phyloP scores from a whole-genome alignment of 768 basidiomycete species.

The Tylopilus rubrobrunneus region DNA sequence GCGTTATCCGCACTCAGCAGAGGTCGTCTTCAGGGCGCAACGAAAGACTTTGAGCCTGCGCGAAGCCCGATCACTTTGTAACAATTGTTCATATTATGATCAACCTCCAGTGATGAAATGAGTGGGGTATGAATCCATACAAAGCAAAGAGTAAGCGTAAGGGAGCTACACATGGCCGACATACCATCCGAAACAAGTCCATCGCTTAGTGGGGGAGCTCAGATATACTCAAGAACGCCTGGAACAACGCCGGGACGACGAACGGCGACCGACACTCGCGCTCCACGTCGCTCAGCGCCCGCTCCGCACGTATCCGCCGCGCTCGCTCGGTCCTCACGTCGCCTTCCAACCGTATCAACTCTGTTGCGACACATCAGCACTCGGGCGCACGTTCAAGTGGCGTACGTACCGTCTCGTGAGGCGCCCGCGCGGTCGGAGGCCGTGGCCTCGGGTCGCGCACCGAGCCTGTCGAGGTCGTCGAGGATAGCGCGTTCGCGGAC shows the following conservation, averaged over 20 bases:
- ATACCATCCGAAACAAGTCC: background rate
- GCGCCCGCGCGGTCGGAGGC: background rate
- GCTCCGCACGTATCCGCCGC: slow-evolving; percentile 41
- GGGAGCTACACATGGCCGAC: too few relatives aligned
- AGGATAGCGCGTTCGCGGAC: slow-evolving; percentile 23
- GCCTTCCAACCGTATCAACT: slow-evolving; percentile 25
- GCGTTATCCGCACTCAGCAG: too few relatives aligned
- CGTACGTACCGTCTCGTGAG: slow-evolving; percentile 15
- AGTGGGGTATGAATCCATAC: too few relatives aligned
- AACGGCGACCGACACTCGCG: slow-evolving; percentile 52
- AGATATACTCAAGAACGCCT: slow-evolving; percentile 49
- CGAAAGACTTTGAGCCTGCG: too few relatives aligned
- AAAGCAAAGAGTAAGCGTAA: too few relatives aligned
- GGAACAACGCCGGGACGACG: slow-evolving; percentile 52
- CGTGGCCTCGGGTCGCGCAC: slow-evolving; percentile 1
- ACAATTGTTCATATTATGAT: too few relatives aligned
- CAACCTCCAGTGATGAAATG: too few relatives aligned
- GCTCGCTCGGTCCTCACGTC: slow-evolving; percentile 37
- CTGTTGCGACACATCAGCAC: slow-evolving; percentile 4
- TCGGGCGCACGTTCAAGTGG: background rate
- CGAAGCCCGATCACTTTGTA: too few relatives aligned
- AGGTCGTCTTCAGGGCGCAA: too few relatives aligned
- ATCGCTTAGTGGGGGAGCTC: slow-evolving; percentile 34
- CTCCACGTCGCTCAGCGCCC: slow-evolving; percentile 42
- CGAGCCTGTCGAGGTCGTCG: slow-evolving; percentile 19